Evolutionary conservation across 2,329 filamentous ascomycete species (phyloP).

Genomic region (Nannizziopsis barbatae): DNA sequence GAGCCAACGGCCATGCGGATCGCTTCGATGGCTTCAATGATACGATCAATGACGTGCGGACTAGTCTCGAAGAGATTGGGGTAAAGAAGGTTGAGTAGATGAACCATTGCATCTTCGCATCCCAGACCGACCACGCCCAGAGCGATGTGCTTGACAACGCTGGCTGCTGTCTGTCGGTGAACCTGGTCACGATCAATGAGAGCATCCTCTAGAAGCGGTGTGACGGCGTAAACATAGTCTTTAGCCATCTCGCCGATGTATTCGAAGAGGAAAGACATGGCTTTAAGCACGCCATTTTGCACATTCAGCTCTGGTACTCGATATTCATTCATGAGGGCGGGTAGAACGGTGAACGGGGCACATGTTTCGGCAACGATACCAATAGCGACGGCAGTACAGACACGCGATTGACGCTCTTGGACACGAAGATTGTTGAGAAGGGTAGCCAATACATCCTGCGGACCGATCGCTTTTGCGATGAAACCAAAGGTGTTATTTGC

Average conservation of each 20-base stretch:
- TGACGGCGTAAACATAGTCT: slow-evolving; percentile 98
- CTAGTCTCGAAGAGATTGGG: slow-evolving; percentile 97
- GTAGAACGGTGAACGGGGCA: slow-evolving; percentile 95
- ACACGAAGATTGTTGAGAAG: slow-evolving; percentile 93
- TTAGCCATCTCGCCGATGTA: slow-evolving; percentile 99
- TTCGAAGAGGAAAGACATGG: slow-evolving; percentile 92
- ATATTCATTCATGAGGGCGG: slow-evolving; percentile 98
- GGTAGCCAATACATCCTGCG: slow-evolving; percentile 91
- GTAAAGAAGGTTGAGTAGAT: slow-evolving; percentile 89
- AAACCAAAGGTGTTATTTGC: slow-evolving; percentile 99
- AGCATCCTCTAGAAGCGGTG: slow-evolving; percentile 87
- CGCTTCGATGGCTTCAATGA: slow-evolving; percentile 94
- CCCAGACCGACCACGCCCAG: slow-evolving; percentile 94
- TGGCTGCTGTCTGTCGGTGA: slow-evolving; percentile 89
- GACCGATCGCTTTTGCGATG: slow-evolving; percentile 97
- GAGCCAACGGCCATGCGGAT: slow-evolving; percentile 88
- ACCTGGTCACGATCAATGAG: slow-evolving; percentile 97
- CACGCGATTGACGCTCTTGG: slow-evolving; percentile 93
- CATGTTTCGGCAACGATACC: slow-evolving; percentile 98
- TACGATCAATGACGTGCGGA: slow-evolving; percentile 94
- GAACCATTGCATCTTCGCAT: slow-evolving; percentile 96
- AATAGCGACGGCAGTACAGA: slow-evolving; percentile 96
- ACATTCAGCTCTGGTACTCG: slow-evolving; percentile 96
- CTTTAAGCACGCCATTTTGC: slow-evolving; percentile 96
- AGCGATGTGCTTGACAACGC: slow-evolving; percentile 94